Conservation (phyloP, 176 grass and related monocot species). For the Avena eriantha region DNA sequence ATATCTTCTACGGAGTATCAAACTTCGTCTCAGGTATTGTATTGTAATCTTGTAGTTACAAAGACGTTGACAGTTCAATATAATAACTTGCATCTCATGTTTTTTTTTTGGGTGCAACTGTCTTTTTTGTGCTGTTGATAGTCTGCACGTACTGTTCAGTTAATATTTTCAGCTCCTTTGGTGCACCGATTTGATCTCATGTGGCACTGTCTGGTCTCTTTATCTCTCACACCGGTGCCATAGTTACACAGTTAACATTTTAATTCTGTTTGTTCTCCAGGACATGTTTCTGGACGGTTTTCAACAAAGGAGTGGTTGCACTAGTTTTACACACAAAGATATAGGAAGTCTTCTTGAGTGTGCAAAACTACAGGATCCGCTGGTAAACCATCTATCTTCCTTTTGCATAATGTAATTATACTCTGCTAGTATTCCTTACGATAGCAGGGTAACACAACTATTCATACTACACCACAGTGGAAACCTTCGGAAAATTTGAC, state of each 20-base stretch:
- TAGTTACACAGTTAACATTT: conserved; percentile 9
- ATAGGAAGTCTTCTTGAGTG: neutral
- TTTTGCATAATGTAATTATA: neutral
- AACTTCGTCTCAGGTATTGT: neutral
- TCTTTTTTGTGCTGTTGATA: neutral
- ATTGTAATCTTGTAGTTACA: neutral
- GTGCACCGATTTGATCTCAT: conserved; percentile 3
- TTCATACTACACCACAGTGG: neutral
- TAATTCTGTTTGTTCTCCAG: neutral
- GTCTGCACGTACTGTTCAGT: neutral
- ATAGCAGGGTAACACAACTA: neutral
- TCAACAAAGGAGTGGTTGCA: neutral
- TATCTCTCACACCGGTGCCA: neutral
- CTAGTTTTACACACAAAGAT: neutral
- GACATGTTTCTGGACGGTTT: neutral
- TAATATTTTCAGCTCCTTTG: neutral
- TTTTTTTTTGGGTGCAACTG: neutral
- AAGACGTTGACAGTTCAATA: neutral
- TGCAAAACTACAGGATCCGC: neutral
- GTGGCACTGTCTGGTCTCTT: neutral
- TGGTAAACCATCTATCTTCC: neutral
- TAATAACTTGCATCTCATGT: neutral
- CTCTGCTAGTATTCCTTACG: neutral
- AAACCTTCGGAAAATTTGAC: neutral
- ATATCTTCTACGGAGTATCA: neutral